Base-by-base conservation (phyloP, 148 eudicot genomes). In the Amaranthus cruentus region DNA sequence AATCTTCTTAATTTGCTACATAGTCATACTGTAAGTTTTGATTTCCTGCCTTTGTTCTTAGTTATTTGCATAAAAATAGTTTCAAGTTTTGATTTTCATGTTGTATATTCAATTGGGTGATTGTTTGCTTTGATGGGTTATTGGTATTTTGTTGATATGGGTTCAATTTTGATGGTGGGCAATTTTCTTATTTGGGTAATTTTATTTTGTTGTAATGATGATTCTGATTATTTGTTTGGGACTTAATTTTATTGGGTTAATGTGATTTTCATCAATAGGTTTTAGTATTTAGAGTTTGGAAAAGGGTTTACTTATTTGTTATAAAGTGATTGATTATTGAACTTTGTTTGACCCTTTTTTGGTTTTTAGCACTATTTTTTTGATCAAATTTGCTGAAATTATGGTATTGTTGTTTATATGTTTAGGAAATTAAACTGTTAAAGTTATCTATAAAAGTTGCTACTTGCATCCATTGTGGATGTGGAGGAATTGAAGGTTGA, bases 401-500 rank as follows among this genome's bases (percentile, higher is more conserved):
- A 56, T 63, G 66, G 8, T 47, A 13, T 68, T 9, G 38, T 28
- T 28, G 38, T 28, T 59, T 57, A 38, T 72, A 10, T 75, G n/a
- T n/a, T 38, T 73, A 57, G 76, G 46, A 50, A 63, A 53, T 47
- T 66, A 64, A 75, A 55, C 46, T 72, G 57, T 75, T 68, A 51
- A 18, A 59, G 4, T 66, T 53, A 1, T 57, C 44, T 62, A 3
- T 57, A 44, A 21, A 56, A 69, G 62, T 65, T 44, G 76, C 15
- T 65, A 61, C 56, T 53, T 72, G 78, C 83, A 84, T 83, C 83
- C 85, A 28, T 77, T 75, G 66, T 62, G 83, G 85, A 88, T 85
- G 91, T 84, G 84, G 82, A 79, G 79, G 78, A 78, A 82, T 73
- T 62, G 64, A 74, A 69, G 82, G 83, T 83, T 70, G 81, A 76